Percentiles rank a stretch among this genome's conserved stretches.
Evolutionary conservation across 495 filamentous ascomycete species (phyloP).

Genomic region (Cudoniella acicularis): DNA sequence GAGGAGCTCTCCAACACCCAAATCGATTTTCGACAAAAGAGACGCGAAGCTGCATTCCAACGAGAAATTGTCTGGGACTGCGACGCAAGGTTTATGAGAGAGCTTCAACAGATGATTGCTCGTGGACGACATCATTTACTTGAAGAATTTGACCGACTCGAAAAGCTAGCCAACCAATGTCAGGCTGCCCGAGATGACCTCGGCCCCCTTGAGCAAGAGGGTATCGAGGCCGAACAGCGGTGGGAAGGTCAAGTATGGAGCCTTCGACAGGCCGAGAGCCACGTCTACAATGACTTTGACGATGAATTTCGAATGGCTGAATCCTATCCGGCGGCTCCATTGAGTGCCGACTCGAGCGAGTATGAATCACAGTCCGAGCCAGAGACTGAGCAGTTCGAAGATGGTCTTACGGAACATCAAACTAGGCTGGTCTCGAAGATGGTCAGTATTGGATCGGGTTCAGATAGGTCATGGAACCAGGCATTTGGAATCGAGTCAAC

Average conservation of each 20-base stretch:
- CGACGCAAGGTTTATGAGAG: slow-evolving; percentile 12
- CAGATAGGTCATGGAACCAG: not conserved
- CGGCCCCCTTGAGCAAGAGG: slow-evolving; percentile 19
- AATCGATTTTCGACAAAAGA: slow-evolving; percentile 13
- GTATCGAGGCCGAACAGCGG: slow-evolving; percentile 16
- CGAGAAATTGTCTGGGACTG: slow-evolving; percentile 6
- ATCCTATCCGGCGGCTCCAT: not conserved
- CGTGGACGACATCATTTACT: not conserved
- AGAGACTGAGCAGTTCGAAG: not conserved
- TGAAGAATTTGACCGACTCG: slow-evolving; percentile 1
- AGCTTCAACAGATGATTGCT: slow-evolving; percentile 4
- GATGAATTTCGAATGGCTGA: not conserved
- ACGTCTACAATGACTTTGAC: not conserved
- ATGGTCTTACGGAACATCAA: not conserved
- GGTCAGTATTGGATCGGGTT: not conserved
- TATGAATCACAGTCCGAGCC: not conserved
- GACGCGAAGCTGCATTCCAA: slow-evolving; percentile 7
- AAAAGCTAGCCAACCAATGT: slow-evolving; percentile 1
- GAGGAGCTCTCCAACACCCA: slow-evolving; percentile 1
- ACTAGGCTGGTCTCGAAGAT: not conserved
- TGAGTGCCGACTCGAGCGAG: not conserved
- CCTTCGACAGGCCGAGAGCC: slow-evolving; percentile 7
- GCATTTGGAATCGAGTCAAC: not conserved
- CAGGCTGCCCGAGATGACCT: slow-evolving; percentile 12
- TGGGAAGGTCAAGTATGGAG: slow-evolving; percentile 15